Evolutionary conservation across 768 basidiomycete genomes (phyloP), one percentile per base, ranked within the genome.

Genomic region (Artomyces pyxidatus): DNA sequence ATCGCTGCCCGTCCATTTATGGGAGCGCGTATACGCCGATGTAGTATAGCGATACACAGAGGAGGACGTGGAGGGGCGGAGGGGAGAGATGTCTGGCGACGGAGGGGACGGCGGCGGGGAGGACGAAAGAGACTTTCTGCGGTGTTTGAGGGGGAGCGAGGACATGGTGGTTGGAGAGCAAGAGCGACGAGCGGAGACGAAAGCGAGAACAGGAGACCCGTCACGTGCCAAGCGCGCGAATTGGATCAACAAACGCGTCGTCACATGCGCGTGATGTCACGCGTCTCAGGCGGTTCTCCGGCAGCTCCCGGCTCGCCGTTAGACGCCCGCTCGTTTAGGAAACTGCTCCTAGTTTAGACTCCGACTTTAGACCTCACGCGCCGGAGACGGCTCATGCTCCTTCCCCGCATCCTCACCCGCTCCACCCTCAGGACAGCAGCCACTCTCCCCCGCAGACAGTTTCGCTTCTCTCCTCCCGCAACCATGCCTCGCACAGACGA

Each of bases 401-500:
- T 17, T 29, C 17, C 43, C 16, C 28, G 6, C 43, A n/a, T 29
- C 30, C 29, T 27, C 43, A 32, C 29, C n/a, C 26, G 17, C 5
- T 3, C 26, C 10, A 11, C n/a, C 21, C 17, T 30, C 43, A 11
- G 17, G 11, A 17, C 43, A 29, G 19, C 10, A 8, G 17, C 6
- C 43, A 21, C 29, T 1, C 22, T n/a, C 14, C 14, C 42, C 41
- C 38, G 11, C 22, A n/a, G 32, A 4, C 23, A 17, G n/a, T 42
- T n/a, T 35, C 22, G 5, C 19, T 19, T 19, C 5, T 28, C 5
- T 16, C 22, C n/a, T n/a, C n/a, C n/a, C n/a, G n/a, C n/a, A n/a
- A 49, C 14, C n/a, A 56, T 56, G 54, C 54, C 54, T 11, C 42
- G 42, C 48, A 54, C 54, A 19, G 45, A 47, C n/a, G 55, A 56